phyloP scores from a whole-genome alignment of 1,284 basidiomycete genomes.

The Cerioporus squamosus region DNA sequence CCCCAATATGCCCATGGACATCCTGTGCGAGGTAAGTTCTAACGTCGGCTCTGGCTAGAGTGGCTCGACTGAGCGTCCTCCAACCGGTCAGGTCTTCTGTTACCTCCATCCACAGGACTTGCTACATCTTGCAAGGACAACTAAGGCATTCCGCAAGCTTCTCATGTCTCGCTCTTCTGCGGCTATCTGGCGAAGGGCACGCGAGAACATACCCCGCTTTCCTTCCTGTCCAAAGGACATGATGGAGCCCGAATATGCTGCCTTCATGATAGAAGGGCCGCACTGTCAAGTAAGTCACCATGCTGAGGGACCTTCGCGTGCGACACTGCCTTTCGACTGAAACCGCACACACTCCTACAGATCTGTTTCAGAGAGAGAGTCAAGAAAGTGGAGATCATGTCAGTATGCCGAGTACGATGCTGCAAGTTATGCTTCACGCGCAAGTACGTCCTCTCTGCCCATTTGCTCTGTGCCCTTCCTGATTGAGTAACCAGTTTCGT shows the following conservation, averaged over 20 bases:
- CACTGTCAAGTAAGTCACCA: slow-evolving; percentile 33
- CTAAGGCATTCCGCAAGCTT: slow-evolving; percentile 40
- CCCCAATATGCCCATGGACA: no score
- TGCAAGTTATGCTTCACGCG: slow-evolving; percentile 18
- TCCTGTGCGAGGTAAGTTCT: no score
- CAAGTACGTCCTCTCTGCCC: slow-evolving; percentile 8
- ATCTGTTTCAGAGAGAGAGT: slow-evolving; percentile 1
- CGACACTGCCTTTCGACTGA: background rate
- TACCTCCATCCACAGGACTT: slow-evolving; percentile 51
- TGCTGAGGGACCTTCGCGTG: no score
- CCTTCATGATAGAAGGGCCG: slow-evolving; percentile 31
- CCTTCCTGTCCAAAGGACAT: no score
- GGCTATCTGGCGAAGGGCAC: slow-evolving; percentile 46
- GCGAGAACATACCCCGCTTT: slow-evolving; percentile 18
- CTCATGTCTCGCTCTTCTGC: slow-evolving; percentile 41
- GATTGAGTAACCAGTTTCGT: background rate
- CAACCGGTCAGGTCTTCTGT: no score
- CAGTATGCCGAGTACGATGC: slow-evolving; percentile 13
- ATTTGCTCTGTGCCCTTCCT: background rate
- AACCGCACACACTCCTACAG: no score
- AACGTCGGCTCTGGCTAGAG: no score
- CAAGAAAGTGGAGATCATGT: slow-evolving; percentile 18
- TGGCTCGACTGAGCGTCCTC: no score
- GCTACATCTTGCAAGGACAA: slow-evolving; percentile 45
- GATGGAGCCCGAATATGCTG: slow-evolving; percentile 18